Conservation (phyloP, 2,329 filamentous ascomycete species). For the Podosphaera fusca region DNA sequence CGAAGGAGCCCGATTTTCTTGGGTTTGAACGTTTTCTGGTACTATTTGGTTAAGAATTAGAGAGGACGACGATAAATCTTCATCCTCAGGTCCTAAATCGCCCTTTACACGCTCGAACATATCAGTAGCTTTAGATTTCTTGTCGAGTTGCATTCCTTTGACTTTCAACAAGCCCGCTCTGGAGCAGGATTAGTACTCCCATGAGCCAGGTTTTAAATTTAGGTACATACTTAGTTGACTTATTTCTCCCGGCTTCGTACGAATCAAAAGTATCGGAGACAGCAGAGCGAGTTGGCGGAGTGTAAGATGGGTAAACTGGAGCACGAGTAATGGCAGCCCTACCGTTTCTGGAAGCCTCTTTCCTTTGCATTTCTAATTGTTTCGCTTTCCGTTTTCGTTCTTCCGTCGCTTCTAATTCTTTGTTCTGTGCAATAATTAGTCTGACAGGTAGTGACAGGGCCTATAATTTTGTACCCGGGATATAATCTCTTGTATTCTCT, state of each 20-base stretch:
- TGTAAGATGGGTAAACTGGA: constrained; percentile 75
- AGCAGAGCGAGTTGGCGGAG: constrained; percentile 49
- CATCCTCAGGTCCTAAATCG: constrained; percentile 69
- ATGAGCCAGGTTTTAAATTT: background rate
- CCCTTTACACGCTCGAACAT: constrained; percentile 92
- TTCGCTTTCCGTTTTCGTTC: constrained; percentile 97
- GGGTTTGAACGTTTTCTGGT: constrained; percentile 24
- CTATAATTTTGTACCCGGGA: constrained; percentile 36
- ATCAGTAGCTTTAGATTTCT: constrained; percentile 93
- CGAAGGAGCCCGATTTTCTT: constrained; percentile 35
- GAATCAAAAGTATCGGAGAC: constrained; percentile 69
- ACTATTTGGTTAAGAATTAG: constrained; percentile 33
- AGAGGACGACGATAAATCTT: constrained; percentile 26
- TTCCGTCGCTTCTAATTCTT: constrained; percentile 92
- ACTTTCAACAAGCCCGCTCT: constrained; percentile 50
- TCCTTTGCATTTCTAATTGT: constrained; percentile 95
- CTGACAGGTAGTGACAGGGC: background rate
- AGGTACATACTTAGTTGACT: constrained; percentile 48
- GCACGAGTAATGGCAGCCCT: constrained; percentile 45
- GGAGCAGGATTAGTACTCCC: constrained; percentile 12
- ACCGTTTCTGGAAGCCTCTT: constrained; percentile 66
- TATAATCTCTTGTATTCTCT: constrained; percentile 96
- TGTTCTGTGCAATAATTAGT: constrained; percentile 43
- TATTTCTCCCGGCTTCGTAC: constrained; percentile 96
- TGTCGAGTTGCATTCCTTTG: constrained; percentile 97